These are phyloP conservation scores for Chaetomium tenue DNA, from an alignment of 495 filamentous ascomycete genomes.

Conservation along the genomic window DNA sequence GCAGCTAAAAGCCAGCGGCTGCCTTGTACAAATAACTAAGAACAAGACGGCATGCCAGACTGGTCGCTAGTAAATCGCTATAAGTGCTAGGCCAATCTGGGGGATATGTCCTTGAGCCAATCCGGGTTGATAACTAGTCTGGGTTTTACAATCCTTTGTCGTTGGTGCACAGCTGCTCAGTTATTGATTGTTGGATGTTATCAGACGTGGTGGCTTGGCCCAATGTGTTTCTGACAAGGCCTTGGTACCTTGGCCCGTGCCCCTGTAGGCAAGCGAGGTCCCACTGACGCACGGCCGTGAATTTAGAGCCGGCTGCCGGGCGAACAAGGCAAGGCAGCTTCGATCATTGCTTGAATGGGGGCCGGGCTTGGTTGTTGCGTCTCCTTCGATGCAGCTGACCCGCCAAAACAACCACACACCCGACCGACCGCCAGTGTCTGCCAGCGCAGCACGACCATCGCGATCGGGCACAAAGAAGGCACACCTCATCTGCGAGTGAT, in stretches of 20 bases:
- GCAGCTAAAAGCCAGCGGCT: no score
- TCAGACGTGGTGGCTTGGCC: no score
- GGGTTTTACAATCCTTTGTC: no score
- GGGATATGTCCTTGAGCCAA: no score
- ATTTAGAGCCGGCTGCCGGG: conserved; percentile 3
- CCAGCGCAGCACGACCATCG: conserved; percentile 17
- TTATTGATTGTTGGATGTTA: no score
- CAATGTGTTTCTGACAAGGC: not conserved
- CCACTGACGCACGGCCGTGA: conserved; percentile 9
- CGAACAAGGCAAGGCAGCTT: conserved; percentile 12
- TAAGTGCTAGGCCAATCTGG: no score
- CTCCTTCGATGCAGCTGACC: conserved; percentile 21
- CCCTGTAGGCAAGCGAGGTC: not conserved
- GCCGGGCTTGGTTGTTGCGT: conserved; percentile 5
- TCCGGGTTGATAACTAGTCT: no score
- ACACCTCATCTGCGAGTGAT: conserved; percentile 22
- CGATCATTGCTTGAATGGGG: conserved; percentile 10
- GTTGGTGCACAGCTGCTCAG: no score
- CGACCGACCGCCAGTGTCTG: conserved; percentile 17
- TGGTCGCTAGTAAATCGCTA: no score
- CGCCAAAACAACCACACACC: conserved; percentile 30
- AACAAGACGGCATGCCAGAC: no score
- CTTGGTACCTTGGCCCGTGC: not conserved
- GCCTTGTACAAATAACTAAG: no score
- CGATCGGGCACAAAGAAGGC: conserved; percentile 18